Base-by-base conservation (phyloP, 805 yeast species). In the Brettanomyces anomalus region DNA sequence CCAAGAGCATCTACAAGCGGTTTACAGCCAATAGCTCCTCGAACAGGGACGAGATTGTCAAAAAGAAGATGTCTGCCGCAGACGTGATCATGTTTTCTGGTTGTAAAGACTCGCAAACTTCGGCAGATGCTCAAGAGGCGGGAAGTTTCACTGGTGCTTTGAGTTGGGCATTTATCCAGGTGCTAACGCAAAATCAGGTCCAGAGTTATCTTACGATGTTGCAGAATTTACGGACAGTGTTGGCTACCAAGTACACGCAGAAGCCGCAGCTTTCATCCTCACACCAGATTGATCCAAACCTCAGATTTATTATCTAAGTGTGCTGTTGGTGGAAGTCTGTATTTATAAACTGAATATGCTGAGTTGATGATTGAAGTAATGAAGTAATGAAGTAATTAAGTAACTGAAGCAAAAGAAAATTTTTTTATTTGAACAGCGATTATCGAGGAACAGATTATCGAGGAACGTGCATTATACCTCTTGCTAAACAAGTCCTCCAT, bases 111-210 rank as follows among this genome's bases (percentile, higher is more conserved):
- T 71, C 75, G 41, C 95, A 85, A 62, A 85, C 95, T 0, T 74
- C 82, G 43, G 95, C 95, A 5, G 95, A 85, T 60, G 83, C 95
- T 0, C 67, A 66, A 17, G 86, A 81, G 55, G 78, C 76, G 33
- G 88, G 89, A 21, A 64, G 61, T 11, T 74, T 79, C 35, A 83
- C 93, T 0, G 95, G 95, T 44, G 95, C 95, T 4, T 81, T 85
- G 85, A 80, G 88, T 19, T 83, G 77, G 64, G 81, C 94, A 1
- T 84, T 86, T 53, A 68, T 84, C 37, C 68, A 70, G 46, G 89
- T 83, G 7, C 62, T 85, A 67, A 52, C 64, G 20, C 65, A 69
- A 39, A 75, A 77, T 54, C 80, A 85, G 6, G 70, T 72, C 50
- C 93, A 84, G 62, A 70, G 81, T 17, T 86, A 81, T 55, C 54